phyloP scores from a whole-genome alignment of 305 asterid species.

The Fraxinus platypoda region DNA sequence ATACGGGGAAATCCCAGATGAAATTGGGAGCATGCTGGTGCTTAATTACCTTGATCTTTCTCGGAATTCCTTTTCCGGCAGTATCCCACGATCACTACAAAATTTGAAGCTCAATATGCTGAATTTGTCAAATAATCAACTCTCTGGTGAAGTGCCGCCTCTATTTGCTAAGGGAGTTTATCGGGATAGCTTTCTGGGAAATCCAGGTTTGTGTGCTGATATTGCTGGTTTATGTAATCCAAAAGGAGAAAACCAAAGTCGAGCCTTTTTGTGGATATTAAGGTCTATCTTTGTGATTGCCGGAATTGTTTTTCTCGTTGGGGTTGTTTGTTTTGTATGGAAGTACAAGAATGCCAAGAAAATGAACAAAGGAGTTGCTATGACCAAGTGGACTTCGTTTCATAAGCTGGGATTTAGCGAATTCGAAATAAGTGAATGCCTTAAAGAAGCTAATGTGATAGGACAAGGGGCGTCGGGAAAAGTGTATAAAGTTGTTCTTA shows the following conservation, averaged over 20 bases:
- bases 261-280: conserved; percentile 38
- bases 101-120: conserved; percentile 64
- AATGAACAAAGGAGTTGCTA: conserved; percentile 26
- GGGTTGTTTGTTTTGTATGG: conserved; percentile 41
- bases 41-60: conserved; percentile 89
- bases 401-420: conserved; percentile 63
- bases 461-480: conserved; percentile 82
- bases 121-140: conserved; percentile 61
- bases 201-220: conserved; percentile 57
- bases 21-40: conserved; percentile 60
- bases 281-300: conserved; percentile 35
- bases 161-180: conserved; percentile 43
- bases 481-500: conserved; percentile 67
- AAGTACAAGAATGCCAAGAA: conserved; percentile 42
- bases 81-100: conserved; percentile 55
- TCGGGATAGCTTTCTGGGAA: conserved; percentile 62
- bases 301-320: conserved; percentile 42
- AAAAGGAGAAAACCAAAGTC: conserved; percentile 5
- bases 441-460: conserved; percentile 59
- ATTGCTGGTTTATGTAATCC: conserved; percentile 36
- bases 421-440: conserved; percentile 48
- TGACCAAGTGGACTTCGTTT: conserved; percentile 76
- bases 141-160: conserved; percentile 70
- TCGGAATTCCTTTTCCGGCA: conserved; percentile 52
- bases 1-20: conserved; percentile 61